Base-by-base conservation (phyloP, 495 filamentous ascomycete species). In the Sporormia fimetaria region DNA sequence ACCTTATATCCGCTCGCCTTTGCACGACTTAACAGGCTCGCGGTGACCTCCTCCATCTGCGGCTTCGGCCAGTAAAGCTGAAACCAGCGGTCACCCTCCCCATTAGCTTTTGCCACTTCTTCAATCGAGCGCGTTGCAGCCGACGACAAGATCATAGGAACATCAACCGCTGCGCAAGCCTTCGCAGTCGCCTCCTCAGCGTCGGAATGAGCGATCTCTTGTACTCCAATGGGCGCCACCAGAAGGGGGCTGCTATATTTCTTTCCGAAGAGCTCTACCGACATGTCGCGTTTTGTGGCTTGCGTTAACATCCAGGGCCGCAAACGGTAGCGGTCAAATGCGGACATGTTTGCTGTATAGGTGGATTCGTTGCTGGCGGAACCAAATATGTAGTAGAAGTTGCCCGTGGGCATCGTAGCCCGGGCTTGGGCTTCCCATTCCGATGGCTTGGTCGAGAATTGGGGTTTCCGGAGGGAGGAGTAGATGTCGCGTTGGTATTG, bases 241-340 rank as follows among this genome's bases (percentile, higher is more conserved):
- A 52, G 33, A 14, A 61, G 29, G 3, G 58, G 58, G 25, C 46
- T 48, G 5, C 37, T 37, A 31, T 57, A 55, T 10, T 34, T 39
- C 9, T n/a, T 35, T 1, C 54, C 54, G 23, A 57, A 57, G 6
- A 57, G 51, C 29, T 47, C 38, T 14, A 57, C 54, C 6, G 39
- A 44, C 3, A 53, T 15, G 30, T 55, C 51, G 10, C 55, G 49
- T 18, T 24, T 30, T 1, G 55, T 71, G 0, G 65, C 65, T 44
- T 73, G 66, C 26, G 67, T 49, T 6, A 72, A 59, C 46, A 56
- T 44, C 30, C 37, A 37, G 10, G 55, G 28, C 14, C 51, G 41
- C 0, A 55, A 34, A 1, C 46, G 51, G 42, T 55, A 55, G 3
- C 46, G 46, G 1, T 55, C 47, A 28, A 55, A 55, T 1, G 51